Conservation (phyloP, 139 green algal genomes). For the Limnomonas spitsbergensis region DNA sequence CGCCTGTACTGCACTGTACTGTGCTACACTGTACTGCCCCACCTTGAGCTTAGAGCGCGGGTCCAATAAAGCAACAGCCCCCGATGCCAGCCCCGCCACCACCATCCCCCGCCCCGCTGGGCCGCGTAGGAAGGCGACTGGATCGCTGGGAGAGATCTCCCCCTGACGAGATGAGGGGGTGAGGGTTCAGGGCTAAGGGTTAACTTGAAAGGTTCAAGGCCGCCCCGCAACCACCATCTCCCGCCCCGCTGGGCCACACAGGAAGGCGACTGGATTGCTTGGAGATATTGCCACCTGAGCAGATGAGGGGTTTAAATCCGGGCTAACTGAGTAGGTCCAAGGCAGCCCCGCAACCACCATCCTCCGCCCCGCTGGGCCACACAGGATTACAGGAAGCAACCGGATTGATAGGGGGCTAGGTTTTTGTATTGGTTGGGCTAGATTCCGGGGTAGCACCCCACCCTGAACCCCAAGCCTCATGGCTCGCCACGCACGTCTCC, state of each 20-base stretch:
- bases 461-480: too few species aligned
- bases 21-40: background rate
- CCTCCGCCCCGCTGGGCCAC: too few species aligned
- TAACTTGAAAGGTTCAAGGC: background rate
- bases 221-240: background rate
- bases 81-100: conserved; percentile 39
- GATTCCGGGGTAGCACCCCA: too few species aligned
- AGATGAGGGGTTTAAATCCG: too few species aligned
- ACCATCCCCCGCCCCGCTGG: conserved; percentile 42
- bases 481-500: too few species aligned
- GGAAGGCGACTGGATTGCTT: background rate
- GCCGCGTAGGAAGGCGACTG: conserved; percentile 32
- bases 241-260: background rate
- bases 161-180: conserved; percentile 20
- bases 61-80: conserved; percentile 56
- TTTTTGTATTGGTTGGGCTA: too few species aligned
- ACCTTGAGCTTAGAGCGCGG: conserved; percentile 41
- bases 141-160: conserved; percentile 33
- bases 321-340: too few species aligned
- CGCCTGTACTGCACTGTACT: background rate
- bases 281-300: too few species aligned
- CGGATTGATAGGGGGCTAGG: too few species aligned
- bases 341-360: too few species aligned
- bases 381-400: too few species aligned
- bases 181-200: too few species aligned